Base-by-base conservation (phyloP, 2,329 filamentous ascomycete genomes). In the Fusarium chaquense region DNA sequence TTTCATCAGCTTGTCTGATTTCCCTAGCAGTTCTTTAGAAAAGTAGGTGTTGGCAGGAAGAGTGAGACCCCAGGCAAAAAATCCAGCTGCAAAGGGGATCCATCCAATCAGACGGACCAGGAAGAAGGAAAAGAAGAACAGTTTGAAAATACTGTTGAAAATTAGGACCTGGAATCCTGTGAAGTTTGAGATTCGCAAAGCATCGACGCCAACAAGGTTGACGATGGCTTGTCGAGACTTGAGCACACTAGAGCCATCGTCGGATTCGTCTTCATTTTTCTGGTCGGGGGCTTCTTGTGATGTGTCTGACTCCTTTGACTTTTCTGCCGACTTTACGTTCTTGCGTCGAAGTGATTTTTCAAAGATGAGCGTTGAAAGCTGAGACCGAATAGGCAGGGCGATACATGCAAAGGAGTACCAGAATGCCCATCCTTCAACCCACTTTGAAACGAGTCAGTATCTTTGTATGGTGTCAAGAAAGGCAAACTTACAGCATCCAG, bases 121-220 rank as follows among this genome's bases (percentile, higher is more conserved):
- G 71, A 94, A 93, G 20, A 79, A 74, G 32, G 93, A 86, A 7
- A 90, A 91, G 15, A 93, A 83, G 12, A 87, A 64, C 13, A 94
- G 80, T 75, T 91, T 91, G 69, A 88, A 85, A 8, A 88, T 62
- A 40, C 88, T 88, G 33, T 86, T 86, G 6, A 89, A 82, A 70
- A 94, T 89, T 54, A 90, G 81, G 75, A 89, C 88, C 70, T 91
- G 90, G 75, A 85, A 91, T 6, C 86, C 82, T n/a, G 84, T 83
- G 74, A 93, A 93, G 56, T 92, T 88, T 0, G 90, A 83, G 43
- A 95, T 84, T 40, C 91, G 87, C 67, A 89, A 88, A 10, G 88
- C 83, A 77, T 95, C 92, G 13, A 94, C 89, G n/a, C 91, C 91
- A 46, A 94, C 89, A 36, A 94, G 83, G 76, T 94, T 95, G 58